Evolutionary conservation across 768 basidiomycete genomes (phyloP).

Genomic region (Hydnomerulius pinastri): DNA sequence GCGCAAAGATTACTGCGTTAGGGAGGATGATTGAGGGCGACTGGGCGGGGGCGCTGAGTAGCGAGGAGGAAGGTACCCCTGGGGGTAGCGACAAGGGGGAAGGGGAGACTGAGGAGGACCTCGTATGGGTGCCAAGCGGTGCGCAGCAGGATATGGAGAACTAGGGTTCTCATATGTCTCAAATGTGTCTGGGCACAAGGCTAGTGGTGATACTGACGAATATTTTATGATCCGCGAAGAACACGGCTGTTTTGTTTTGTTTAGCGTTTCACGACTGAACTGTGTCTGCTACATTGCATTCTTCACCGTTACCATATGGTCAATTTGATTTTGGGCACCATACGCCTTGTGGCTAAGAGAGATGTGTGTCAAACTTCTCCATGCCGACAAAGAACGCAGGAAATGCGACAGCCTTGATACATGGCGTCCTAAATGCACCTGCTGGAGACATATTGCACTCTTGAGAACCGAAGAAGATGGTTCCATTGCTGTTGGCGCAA

Average conservation of each 20-base stretch:
- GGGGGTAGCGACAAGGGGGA: constrained; percentile 23
- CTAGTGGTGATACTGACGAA: neutral
- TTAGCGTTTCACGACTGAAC: too few relatives aligned
- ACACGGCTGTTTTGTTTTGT: too few relatives aligned
- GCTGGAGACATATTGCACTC: constrained; percentile 6
- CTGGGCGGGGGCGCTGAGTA: constrained; percentile 67
- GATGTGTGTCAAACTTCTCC: too few relatives aligned
- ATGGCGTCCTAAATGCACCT: constrained; percentile 5
- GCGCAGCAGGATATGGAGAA: constrained; percentile 10
- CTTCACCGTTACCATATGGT: neutral
- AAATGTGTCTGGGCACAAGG: constrained; percentile 1
- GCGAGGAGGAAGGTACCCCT: constrained; percentile 44
- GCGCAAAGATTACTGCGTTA: constrained; percentile 67
- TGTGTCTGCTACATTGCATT: constrained; percentile 15
- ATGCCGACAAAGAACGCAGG: constrained; percentile 1
- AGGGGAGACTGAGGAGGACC: constrained; percentile 30
- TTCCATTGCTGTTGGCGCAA: too few relatives aligned
- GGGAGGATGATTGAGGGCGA: constrained; percentile 52
- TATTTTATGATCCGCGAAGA: too few relatives aligned
- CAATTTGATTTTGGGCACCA: constrained; percentile 3
- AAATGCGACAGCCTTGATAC: neutral
- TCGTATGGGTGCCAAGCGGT: constrained; percentile 33
- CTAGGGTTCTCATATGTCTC: constrained; percentile 16
- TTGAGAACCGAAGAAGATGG: constrained; percentile 7
- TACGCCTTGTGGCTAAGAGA: constrained; percentile 8